Evolutionary conservation across 768 basidiomycete genomes (phyloP).

Genomic region (Chiua virens): DNA sequence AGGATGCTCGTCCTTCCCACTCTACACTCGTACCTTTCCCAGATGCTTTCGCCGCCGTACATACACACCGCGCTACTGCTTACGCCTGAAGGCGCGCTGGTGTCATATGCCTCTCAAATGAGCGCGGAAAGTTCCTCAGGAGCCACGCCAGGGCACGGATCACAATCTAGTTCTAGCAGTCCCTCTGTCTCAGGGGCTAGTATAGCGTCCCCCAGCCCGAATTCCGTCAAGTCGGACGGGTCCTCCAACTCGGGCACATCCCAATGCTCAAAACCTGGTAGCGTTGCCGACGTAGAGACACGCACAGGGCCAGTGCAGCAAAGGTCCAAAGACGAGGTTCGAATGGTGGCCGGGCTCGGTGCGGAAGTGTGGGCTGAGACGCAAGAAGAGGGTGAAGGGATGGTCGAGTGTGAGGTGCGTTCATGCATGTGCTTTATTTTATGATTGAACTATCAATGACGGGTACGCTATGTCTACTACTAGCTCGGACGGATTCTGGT

Average conservation of each 20-base stretch:
- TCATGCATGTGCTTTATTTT: too few relatives aligned
- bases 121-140: conserved; percentile 16
- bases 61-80: conserved; percentile 73
- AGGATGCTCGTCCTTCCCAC: conserved; percentile 70
- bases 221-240: conserved; percentile 8
- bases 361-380: conserved; percentile 81
- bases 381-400: conserved; percentile 49
- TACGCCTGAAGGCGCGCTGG: conserved; percentile 72
- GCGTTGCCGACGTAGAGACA: conserved; percentile 7
- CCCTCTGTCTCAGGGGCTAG: conserved; percentile 3
- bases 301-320: conserved; percentile 6
- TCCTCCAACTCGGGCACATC: conserved; percentile 7
- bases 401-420: conserved; percentile 77
- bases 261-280: conserved; percentile 13
- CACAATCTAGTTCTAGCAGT: conserved; percentile 5
- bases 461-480: conserved; percentile 1
- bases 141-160: not conserved
- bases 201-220: conserved; percentile 10
- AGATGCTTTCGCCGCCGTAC: conserved; percentile 56
- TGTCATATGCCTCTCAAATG: conserved; percentile 59
- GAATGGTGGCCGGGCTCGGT: conserved; percentile 68
- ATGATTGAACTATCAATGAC: not conserved
- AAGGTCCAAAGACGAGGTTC: conserved; percentile 69
- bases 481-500: conserved; percentile 75
- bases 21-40: conserved; percentile 63